phyloP scores from a whole-genome alignment of 768 basidiomycete genomes.

The Hemileccinum rubropunctum region DNA sequence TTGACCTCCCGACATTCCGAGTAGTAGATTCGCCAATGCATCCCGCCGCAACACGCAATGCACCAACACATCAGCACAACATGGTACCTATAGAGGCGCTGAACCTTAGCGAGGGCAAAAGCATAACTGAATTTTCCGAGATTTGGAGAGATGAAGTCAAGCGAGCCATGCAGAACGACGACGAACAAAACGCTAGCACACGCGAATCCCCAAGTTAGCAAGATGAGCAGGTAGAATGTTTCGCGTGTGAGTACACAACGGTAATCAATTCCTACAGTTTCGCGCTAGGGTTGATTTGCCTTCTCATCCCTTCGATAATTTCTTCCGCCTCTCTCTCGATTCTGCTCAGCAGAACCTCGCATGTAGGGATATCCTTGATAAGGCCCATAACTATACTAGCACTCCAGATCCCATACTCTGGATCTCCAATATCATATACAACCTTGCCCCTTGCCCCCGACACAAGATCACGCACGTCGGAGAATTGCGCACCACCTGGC shows the following conservation, averaged over 20 bases:
- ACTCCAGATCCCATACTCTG: slow-evolving; percentile 86
- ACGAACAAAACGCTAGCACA: background rate
- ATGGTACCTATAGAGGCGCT: slow-evolving; percentile 91
- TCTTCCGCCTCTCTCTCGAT: slow-evolving; percentile 77
- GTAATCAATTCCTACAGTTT: slow-evolving; percentile 19
- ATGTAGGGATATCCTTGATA: slow-evolving; percentile 84
- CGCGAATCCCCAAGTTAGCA: background rate
- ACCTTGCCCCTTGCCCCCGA: slow-evolving; percentile 64
- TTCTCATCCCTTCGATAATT: slow-evolving; percentile 50
- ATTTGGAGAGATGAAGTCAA: slow-evolving; percentile 57
- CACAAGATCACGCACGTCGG: slow-evolving; percentile 77
- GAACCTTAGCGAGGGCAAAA: slow-evolving; percentile 69
- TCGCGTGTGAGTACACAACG: background rate
- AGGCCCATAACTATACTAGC: slow-evolving; percentile 64
- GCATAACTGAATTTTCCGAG: slow-evolving; percentile 70
- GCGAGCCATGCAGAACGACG: slow-evolving; percentile 26
- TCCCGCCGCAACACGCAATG: slow-evolving; percentile 61
- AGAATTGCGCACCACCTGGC: slow-evolving; percentile 85
- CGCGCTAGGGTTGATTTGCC: slow-evolving; percentile 14
- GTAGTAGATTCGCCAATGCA: slow-evolving; percentile 76
- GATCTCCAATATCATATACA: slow-evolving; percentile 83
- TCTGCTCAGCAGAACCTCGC: slow-evolving; percentile 61
- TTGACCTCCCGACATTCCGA: slow-evolving; percentile 43
- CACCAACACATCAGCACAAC: slow-evolving; percentile 79
- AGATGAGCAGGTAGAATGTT: background rate